Conservation (phyloP, 305 asterid species). For the Fraxinus sp. region DNA sequence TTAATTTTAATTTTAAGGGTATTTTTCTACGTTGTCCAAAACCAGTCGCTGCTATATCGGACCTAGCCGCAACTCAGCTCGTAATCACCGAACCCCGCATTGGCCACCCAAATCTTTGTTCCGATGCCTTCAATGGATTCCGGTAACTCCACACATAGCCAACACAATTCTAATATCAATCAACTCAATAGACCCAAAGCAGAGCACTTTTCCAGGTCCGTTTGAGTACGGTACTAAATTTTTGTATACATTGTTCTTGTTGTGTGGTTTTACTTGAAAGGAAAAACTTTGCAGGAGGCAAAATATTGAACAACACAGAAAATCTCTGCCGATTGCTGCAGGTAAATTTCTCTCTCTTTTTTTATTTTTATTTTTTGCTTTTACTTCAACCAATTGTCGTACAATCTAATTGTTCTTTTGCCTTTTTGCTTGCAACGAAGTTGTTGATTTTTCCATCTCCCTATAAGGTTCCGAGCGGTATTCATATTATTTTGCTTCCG, state of each 20-base stretch:
- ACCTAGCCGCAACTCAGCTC: too few species aligned
- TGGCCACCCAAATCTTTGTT: too few species aligned
- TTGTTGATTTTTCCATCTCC: background rate
- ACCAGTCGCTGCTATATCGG: too few species aligned
- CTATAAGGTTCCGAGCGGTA: constrained; percentile 1
- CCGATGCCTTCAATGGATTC: too few species aligned
- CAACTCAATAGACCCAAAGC: constrained; percentile 34
- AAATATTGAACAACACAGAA: constrained; percentile 63
- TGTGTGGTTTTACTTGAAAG: background rate
- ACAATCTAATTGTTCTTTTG: background rate
- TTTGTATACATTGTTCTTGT: background rate
- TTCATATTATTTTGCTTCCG: constrained; percentile 4
- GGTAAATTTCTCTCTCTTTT: constrained; percentile 33
- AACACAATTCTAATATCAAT: constrained; percentile 27
- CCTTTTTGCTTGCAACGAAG: background rate
- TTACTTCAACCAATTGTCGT: background rate
- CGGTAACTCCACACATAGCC: background rate
- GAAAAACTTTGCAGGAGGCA: constrained; percentile 45
- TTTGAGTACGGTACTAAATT: background rate
- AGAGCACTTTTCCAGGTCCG: constrained; percentile 48
- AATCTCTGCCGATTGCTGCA: constrained; percentile 73
- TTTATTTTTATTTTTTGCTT: background rate
- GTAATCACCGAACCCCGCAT: too few species aligned
- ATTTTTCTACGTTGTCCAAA: too few species aligned
- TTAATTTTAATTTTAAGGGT: too few species aligned